phyloP scores from a whole-genome alignment of 306 rosid genomes.

The Arachis stenosperma region DNA sequence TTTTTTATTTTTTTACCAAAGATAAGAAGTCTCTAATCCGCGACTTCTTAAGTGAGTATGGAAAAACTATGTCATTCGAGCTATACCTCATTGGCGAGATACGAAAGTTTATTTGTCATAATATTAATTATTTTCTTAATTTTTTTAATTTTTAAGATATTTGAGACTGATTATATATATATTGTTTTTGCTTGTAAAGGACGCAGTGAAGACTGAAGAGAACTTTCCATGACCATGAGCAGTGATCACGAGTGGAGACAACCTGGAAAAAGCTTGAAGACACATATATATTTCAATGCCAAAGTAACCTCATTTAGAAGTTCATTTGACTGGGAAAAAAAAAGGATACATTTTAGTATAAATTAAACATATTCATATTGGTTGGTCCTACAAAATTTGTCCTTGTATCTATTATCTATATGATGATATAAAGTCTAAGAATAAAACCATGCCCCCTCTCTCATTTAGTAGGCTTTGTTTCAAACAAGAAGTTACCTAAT shows the following conservation, averaged over 20 bases:
- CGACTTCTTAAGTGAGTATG: too few relatives aligned
- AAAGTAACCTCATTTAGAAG: conserved; percentile 35
- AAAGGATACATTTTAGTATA: background rate
- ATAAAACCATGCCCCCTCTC: conserved; percentile 7
- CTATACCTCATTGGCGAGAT: too few relatives aligned
- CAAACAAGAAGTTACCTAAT: conserved; percentile 44
- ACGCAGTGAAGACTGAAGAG: conserved; percentile 42
- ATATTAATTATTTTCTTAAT: too few relatives aligned
- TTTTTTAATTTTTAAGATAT: too few relatives aligned
- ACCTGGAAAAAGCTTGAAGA: conserved; percentile 53
- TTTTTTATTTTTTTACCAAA: too few relatives aligned
- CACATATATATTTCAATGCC: conserved; percentile 17
- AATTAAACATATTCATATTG: too few relatives aligned
- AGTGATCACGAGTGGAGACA: conserved; percentile 59
- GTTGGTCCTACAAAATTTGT: conserved; percentile 45
- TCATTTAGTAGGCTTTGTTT: conserved; percentile 30
- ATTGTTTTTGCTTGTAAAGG: conserved; percentile 33
- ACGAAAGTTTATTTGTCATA: too few relatives aligned
- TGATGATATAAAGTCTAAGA: conserved; percentile 25
- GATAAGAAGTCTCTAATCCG: too few relatives aligned
- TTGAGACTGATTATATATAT: too few relatives aligned
- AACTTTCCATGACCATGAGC: conserved; percentile 42
- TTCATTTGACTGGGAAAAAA: conserved; percentile 42
- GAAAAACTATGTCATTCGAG: too few relatives aligned
- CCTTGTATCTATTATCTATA: conserved; percentile 1